Evolutionary conservation across 805 yeast genomes (phyloP).

Genomic region (Kregervanrija delftensis): DNA sequence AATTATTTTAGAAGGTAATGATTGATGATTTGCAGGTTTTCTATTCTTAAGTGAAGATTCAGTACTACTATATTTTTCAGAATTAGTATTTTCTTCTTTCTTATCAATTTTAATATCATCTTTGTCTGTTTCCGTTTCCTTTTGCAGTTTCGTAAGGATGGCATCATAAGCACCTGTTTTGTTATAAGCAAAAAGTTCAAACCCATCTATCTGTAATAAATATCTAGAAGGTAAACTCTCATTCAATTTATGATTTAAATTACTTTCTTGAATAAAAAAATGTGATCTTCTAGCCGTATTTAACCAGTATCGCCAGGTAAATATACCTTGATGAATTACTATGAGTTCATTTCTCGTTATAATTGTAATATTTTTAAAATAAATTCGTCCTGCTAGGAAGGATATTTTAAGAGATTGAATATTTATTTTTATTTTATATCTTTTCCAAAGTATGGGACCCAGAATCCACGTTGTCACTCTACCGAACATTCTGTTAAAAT

Average conservation of each 20-base stretch:
- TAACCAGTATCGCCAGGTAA: constrained; percentile 94
- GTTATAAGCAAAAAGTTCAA: constrained; percentile 80
- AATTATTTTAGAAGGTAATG: too few species aligned
- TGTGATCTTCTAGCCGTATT: constrained; percentile 35
- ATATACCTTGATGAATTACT: constrained; percentile 59
- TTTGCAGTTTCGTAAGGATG: constrained; percentile 8
- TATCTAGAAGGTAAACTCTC: constrained; percentile 49
- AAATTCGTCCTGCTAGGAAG: constrained; percentile 73
- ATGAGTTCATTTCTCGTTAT: constrained; percentile 70
- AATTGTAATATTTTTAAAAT: constrained; percentile 67
- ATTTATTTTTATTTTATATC: constrained; percentile 48
- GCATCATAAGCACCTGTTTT: constrained; percentile 67
- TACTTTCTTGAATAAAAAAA: constrained; percentile 20
- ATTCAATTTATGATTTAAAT: constrained; percentile 29
- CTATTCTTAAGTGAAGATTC: too few species aligned
- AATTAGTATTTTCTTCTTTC: too few species aligned
- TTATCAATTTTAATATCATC: too few species aligned
- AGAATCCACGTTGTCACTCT: constrained; percentile 43
- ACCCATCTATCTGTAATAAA: constrained; percentile 57
- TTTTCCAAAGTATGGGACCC: constrained; percentile 57
- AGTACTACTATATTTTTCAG: too few species aligned
- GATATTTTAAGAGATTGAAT: constrained; percentile 74
- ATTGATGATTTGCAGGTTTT: too few species aligned
- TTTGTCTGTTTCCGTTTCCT: constrained; percentile 2
- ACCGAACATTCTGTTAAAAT: constrained; percentile 69